Evolutionary conservation across 257 asterid species (phyloP).

Genomic region (Knoxia roxburghii): DNA sequence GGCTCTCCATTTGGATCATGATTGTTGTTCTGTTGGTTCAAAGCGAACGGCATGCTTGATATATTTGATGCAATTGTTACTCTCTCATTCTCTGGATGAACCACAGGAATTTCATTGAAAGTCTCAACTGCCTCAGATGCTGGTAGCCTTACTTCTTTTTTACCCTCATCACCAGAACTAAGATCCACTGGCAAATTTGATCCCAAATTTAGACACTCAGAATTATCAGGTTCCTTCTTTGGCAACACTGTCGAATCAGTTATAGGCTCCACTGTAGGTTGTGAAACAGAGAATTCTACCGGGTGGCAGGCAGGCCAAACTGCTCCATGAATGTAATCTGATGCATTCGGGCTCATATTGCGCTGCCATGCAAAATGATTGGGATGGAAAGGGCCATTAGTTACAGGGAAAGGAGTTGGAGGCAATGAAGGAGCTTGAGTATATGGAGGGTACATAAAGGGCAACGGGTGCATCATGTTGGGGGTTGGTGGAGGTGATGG

Average conservation of each 20-base stretch:
- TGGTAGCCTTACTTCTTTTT: conserved; percentile 51
- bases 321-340: conserved; percentile 58
- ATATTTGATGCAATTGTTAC: conserved; percentile 32
- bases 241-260: conserved; percentile 35
- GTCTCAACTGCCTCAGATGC: conserved; percentile 54
- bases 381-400: conserved; percentile 60
- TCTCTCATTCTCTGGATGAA: conserved; percentile 35
- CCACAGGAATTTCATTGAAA: conserved; percentile 27
- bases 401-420: conserved; percentile 57
- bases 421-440: conserved; percentile 65
- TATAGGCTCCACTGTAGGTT: conserved; percentile 55
- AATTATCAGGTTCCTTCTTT: conserved; percentile 37
- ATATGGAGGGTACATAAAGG: conserved; percentile 76
- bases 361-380: conserved; percentile 77
- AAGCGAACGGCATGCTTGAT: conserved; percentile 32
- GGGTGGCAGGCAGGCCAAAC: conserved; percentile 82
- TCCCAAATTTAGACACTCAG: conserved; percentile 48
- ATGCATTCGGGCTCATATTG: conserved; percentile 46
- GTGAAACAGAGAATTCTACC: conserved; percentile 54
- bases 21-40: conserved; percentile 29
- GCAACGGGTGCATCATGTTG: conserved; percentile 80
- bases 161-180: conserved; percentile 47
- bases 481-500: conserved; percentile 94
- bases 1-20: conserved; percentile 39
- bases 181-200: conserved; percentile 55